Base-by-base conservation (phyloP, 2,329 filamentous ascomycete genomes). In the Aspergillus cejpii region DNA sequence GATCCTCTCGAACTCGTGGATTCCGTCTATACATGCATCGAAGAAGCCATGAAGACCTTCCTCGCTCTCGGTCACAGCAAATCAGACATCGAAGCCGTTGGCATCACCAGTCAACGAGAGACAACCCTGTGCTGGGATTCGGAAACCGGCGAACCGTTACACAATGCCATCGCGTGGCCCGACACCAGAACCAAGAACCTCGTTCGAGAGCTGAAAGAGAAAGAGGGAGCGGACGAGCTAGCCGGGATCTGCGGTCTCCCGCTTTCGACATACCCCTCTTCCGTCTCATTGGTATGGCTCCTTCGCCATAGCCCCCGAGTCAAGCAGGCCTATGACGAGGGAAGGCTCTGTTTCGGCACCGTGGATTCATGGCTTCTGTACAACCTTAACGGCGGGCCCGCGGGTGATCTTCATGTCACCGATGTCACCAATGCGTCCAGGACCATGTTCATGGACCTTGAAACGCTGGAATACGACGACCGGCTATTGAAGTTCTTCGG, bases 391-490 rank as follows among this genome's bases (percentile, higher is more conserved):
- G 87, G 85, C 46, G 83, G 85, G 39, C 74, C 72, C 24, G 74
- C 79, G 47, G 79, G 76, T 41, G 78, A 83, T 44, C 68, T 89
- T 34, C 83, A 87, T 61, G 87, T 94, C 46, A 92, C 89, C 0
- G 89, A 95, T 65, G 81, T 84, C 38, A 88, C 86, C 49, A 95
- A 95, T 64, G 89, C 89, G 15, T 91, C 85, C 42, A 76, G 89
- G 60, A 95, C 89, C 49, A 94, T 94, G 88, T 92, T 95, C 67
- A 90, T 94, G 84, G 88, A 94, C 68, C 75, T 95, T 43, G 77
- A 81, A 56, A 90, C 83, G 8, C 75, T 88, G 47, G 67, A 89
- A 57, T 95, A 94, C 67, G 87, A 91, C 62, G 80, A 88, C 45
- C 75, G 75, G 31, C 76, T 94, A 20, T 72, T 94, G 20, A 70